Base-by-base conservation (phyloP, 2,329 filamentous ascomycete genomes). In the Corinectria fuckeliana region DNA sequence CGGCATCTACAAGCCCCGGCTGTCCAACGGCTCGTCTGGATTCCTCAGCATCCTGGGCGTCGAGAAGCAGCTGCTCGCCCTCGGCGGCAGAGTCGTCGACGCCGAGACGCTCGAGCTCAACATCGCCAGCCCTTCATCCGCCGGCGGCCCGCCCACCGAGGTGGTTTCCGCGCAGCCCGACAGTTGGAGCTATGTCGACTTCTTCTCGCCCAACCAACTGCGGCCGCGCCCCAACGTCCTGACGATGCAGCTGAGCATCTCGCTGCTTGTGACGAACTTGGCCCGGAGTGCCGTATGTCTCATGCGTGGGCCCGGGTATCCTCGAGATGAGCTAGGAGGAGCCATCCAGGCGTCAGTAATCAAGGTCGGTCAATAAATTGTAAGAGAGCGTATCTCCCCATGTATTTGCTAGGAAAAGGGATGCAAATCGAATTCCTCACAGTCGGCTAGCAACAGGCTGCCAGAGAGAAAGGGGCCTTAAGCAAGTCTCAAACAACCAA, bases 121-220 rank as follows among this genome's bases (percentile, higher is more conserved):
- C 8, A 39, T 71, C 9, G 51, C 51, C 7, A 62, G 49, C 23
- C 66, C 49, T 5, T 18, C 50, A 1, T 18, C 51, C 13, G 7
- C 58, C 0, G 41, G 56, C 0, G 55, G 50, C 4, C 39, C 54
- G 4, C 42, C 64, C 4, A 25, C 14, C 14, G 50, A 56, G 1
- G 34, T 47, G 13, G 20, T 58, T 2, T 39, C 64, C 3, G 47
- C 56, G 3, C 68, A 70, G 11, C 65, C 68, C 1, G 68, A 69
- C n/a, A 70, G 68, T 32, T 70, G 68, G 68, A 70, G 68, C 16
- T 70, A 69, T 5, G 68, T 70, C 30, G 62, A 70, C 16, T 70
- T 69, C 26, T 71, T 71, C 44, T 66, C 62, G 0, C 64, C 68
- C 30, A 59, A 62, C 1, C 48, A 59, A 0, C 50, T 66, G 9